Percentiles rank a stretch among this genome's conserved stretches.
Conservation (phyloP, 2,329 filamentous ascomycete species). For the Cladobotryum mycophilum region DNA sequence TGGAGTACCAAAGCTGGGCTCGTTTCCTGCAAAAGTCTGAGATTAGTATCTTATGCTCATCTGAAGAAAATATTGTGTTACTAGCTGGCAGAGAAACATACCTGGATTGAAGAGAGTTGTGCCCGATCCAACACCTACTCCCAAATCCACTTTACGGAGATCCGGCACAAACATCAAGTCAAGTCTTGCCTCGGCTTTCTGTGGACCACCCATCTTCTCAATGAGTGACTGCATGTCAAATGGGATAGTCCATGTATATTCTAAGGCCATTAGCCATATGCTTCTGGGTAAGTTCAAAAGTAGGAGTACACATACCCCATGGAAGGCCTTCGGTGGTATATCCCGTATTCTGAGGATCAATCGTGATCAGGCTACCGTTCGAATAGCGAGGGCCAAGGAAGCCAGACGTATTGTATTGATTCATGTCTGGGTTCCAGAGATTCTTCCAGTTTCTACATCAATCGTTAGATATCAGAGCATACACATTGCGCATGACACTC, state of each 20-base stretch:
- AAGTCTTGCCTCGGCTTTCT: slow-evolving; percentile 43
- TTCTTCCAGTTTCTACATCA: slow-evolving; percentile 46
- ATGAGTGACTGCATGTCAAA: slow-evolving; percentile 53
- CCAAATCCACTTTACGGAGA: slow-evolving; percentile 39
- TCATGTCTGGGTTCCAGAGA: slow-evolving; percentile 46
- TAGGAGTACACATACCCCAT: not conserved
- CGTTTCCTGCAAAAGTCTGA: slow-evolving; percentile 40
- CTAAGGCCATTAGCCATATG: slow-evolving; percentile 40
- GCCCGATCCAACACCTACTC: slow-evolving; percentile 9
- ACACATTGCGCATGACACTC: not conserved
- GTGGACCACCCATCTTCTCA: slow-evolving; percentile 42
- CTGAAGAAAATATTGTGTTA: too few relatives aligned
- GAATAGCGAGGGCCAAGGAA: slow-evolving; percentile 7
- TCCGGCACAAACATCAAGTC: slow-evolving; percentile 30
- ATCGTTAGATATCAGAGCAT: not conserved
- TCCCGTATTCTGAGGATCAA: slow-evolving; percentile 2
- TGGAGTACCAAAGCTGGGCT: slow-evolving; percentile 49
- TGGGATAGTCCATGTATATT: slow-evolving; percentile 52
- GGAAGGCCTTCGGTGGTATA: slow-evolving; percentile 6
- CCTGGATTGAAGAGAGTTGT: slow-evolving; percentile 22
- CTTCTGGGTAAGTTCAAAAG: slow-evolving; percentile 27
- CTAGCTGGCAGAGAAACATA: slow-evolving; percentile 17
- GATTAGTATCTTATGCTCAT: slow-evolving; percentile 33
- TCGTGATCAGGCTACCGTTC: slow-evolving; percentile 4
- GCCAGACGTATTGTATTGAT: slow-evolving; percentile 31